Conservation (phyloP, 345 rosid genomes). For the Ceriops zippeliana region DNA sequence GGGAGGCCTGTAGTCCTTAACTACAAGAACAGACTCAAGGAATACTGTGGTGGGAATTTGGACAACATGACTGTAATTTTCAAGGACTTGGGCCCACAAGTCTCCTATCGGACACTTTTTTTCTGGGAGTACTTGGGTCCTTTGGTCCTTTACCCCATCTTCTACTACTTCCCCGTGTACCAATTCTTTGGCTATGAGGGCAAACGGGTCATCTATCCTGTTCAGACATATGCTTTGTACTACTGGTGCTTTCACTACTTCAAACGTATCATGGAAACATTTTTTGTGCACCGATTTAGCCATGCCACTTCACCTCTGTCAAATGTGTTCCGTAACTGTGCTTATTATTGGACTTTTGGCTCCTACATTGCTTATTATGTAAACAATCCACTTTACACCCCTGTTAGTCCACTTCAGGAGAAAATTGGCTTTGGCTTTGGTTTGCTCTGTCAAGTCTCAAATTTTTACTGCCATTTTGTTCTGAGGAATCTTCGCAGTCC, state of each 20-base stretch:
- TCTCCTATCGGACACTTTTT: conserved; percentile 90
- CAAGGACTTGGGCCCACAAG: conserved; percentile 95
- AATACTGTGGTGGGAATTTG: conserved; percentile 61
- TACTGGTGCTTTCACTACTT: conserved; percentile 96
- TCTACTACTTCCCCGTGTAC: conserved; percentile 86
- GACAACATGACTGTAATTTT: conserved; percentile 60
- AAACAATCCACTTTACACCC: conserved; percentile 92
- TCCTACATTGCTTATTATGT: conserved; percentile 80
- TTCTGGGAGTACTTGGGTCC: conserved; percentile 97
- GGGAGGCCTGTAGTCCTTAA: conserved; percentile 64
- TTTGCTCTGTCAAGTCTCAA: conserved; percentile 68
- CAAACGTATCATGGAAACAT: conserved; percentile 93
- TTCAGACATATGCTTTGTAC: conserved; percentile 89
- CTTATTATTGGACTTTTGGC: conserved; percentile 94
- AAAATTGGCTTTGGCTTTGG: conserved; percentile 94
- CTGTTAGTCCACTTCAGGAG: conserved; percentile 83
- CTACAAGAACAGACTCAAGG: conserved; percentile 67
- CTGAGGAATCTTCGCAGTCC: conserved; percentile 76
- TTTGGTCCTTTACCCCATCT: conserved; percentile 72
- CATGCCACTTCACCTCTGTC: conserved; percentile 90
- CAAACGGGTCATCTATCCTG: conserved; percentile 63
- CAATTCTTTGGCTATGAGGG: conserved; percentile 64
- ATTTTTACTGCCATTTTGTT: conserved; percentile 85
- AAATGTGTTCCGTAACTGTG: conserved; percentile 91
- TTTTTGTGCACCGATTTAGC: conserved; percentile 87